Evolutionary conservation across 2,329 filamentous ascomycete genomes (phyloP).

Genomic region (Penicillium brevicompactum): DNA sequence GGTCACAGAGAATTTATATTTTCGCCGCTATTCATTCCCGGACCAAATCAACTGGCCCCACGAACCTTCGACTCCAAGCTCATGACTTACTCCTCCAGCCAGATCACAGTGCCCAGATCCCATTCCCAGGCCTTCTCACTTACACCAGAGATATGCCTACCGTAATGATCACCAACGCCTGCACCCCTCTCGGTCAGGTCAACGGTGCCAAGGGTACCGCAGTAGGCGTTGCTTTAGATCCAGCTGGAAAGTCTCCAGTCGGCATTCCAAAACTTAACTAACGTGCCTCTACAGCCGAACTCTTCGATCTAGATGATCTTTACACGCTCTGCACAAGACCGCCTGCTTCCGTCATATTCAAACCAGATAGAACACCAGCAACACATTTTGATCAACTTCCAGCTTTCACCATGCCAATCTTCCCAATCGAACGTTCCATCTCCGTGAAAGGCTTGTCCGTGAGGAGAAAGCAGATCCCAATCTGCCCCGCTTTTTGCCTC

Average conservation of each 20-base stretch:
- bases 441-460: conserved; percentile 11
- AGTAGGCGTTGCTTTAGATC: neutral
- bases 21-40: neutral
- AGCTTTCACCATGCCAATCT: neutral
- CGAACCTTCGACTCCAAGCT: neutral
- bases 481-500: conserved; percentile 9
- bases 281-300: neutral
- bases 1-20: neutral
- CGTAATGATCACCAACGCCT: neutral
- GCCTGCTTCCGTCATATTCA: neutral
- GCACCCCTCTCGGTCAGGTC: neutral
- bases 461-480: conserved; percentile 5
- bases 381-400: neutral
- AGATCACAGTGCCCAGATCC: neutral
- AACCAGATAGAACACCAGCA: neutral
- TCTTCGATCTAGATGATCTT: neutral
- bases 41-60: neutral
- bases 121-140: neutral
- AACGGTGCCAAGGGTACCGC: neutral
- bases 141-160: neutral
- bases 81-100: neutral
- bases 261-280: too few species aligned
- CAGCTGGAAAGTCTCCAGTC: neutral
- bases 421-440: neutral
- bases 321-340: neutral